Base-by-base conservation (phyloP, 768 basidiomycete species). In the Auricularia sp. region DNA sequence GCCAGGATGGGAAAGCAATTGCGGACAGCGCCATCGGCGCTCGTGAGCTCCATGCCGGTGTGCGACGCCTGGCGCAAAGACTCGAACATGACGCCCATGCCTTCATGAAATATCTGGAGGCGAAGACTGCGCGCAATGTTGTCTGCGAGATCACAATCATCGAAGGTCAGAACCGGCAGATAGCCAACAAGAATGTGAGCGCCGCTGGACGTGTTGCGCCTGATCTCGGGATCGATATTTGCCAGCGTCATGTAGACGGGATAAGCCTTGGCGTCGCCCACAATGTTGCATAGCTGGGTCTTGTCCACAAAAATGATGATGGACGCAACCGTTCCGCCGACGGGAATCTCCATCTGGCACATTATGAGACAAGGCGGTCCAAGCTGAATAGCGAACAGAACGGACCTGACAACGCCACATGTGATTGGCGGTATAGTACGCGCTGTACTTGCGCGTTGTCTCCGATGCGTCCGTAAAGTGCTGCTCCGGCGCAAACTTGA, bases 191-290 rank as follows among this genome's bases (percentile, higher is more conserved):
- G 61, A 10, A 69, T 53, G 4, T 65, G 59, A 0, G 47, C 64
- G 23, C 21, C 43, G 29, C 36, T 35, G 42, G 53, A 56, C 1
- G 21, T 10, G 21, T 56, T 56, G 12, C 10, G 29, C 21, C 29
- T 11, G 8, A 21, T 21, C 21, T 56, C 53, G 3, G 53, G 10
- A 8, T 11, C 53, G 53, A 56, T 56, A 53, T 39, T 33, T 62
- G 44, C 29, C 42, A 70, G 68, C 12, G 66, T 71, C 58, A 71
- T 58, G 53, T 71, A 71, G 0, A 71, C 34, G 2, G 70, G 68
- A 36, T 69, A 71, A 33, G 68, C 70, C 0, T 44, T 11, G 21
- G 12, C 21, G 18, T n/a, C 53, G 10, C 53, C 53, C 1, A 56
- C 29, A 8, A 29, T 8, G 14, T 56, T 11, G 16, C 18, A 56